Base-by-base conservation (phyloP, 1,139 yeast genomes). In the Magnusiomyces paraingens region DNA sequence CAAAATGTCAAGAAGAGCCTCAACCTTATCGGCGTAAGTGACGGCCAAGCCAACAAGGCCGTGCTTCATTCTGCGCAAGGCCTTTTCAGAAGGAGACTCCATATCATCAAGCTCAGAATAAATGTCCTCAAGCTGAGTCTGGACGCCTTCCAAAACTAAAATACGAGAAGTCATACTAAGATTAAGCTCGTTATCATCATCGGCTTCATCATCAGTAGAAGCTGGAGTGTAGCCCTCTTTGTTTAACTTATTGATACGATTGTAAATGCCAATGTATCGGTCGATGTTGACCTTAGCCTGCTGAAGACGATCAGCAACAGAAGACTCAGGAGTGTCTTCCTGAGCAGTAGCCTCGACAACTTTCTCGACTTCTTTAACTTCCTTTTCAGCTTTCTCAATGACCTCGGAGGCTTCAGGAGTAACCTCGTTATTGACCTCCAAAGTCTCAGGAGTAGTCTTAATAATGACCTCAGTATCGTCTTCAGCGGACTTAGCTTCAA, bases 21-120 rank as follows among this genome's bases (percentile, higher is more conserved):
- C 56, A 32, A 47, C 40, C 49, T 47, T 50, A 35, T 53, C 56
- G 12, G 52, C 44, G 26, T 53, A 51, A 4, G 53, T 32, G 15
- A 53, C 56, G 15, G 56, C 56, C 17, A 46, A 44, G 12, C 53
- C 53, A n/a, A 53, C 50, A 17, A 53, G 51, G 2, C 46, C 47
- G 15, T 50, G 53, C 47, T 53, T 53, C 20, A 53, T 32, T 12
- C 51, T 29, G 39, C 50, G 49, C 32, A 47, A 42, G 5, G 29
- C 12, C 35, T 36, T 22, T 14, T 14, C 12, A 2, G 36, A 2
- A 10, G 50, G 36, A 36, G 29, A 8, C 8, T 38, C 43, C 18
- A 22, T 14, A 6, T 38, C 20, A 21, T 39, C 50, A 18, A 22
- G 32, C 10, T 15, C 15, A 11, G 32, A 14, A 26, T 47, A 38